Conservation (phyloP, 1,284 basidiomycete genomes). For the Malassezia sympodialis region DNA sequence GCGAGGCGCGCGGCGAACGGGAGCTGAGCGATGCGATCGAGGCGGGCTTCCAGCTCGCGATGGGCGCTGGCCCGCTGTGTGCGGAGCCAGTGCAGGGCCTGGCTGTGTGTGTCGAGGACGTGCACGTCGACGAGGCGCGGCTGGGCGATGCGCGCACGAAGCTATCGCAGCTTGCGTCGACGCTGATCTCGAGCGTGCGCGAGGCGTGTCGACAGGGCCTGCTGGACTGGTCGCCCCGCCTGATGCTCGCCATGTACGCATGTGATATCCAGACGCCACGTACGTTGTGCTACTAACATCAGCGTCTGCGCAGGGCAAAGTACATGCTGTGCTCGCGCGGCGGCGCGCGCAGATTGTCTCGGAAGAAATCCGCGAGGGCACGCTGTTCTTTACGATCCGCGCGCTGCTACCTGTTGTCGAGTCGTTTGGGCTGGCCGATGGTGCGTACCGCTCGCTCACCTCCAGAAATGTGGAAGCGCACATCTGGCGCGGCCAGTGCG, state of each 20-base stretch:
- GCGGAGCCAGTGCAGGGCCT: constrained; percentile 89
- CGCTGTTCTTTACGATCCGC: constrained; percentile 81
- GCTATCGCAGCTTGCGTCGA: constrained; percentile 68
- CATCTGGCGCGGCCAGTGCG: constrained; percentile 89
- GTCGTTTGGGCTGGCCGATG: constrained; percentile 93
- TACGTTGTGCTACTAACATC: constrained; percentile 51
- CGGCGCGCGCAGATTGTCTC: constrained; percentile 81
- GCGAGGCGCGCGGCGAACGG: constrained; percentile 5
- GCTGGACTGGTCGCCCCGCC: constrained; percentile 91
- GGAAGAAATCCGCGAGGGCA: constrained; percentile 98
- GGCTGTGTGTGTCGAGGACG: constrained; percentile 74
- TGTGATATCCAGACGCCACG: constrained; percentile 98
- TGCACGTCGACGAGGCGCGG: constrained; percentile 56
- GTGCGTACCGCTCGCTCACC: constrained; percentile 51
- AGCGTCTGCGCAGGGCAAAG: constrained; percentile 96
- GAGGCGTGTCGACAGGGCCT: constrained; percentile 80
- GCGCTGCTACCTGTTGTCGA: constrained; percentile 91
- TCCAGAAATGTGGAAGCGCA: constrained; percentile 84
- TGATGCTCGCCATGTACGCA: constrained; percentile 96
- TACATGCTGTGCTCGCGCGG: constrained; percentile 86
- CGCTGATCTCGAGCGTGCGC: constrained; percentile 74
- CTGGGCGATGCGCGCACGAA: constrained; percentile 51
- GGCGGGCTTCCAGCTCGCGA: constrained; percentile 87
- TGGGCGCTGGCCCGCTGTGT: constrained; percentile 85
- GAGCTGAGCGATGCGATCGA: constrained; percentile 56